A percentile compares a stretch with the other conserved stretches of the same genome.
phyloP scores from a whole-genome alignment of 768 basidiomycete species.

The Russula earlei region DNA sequence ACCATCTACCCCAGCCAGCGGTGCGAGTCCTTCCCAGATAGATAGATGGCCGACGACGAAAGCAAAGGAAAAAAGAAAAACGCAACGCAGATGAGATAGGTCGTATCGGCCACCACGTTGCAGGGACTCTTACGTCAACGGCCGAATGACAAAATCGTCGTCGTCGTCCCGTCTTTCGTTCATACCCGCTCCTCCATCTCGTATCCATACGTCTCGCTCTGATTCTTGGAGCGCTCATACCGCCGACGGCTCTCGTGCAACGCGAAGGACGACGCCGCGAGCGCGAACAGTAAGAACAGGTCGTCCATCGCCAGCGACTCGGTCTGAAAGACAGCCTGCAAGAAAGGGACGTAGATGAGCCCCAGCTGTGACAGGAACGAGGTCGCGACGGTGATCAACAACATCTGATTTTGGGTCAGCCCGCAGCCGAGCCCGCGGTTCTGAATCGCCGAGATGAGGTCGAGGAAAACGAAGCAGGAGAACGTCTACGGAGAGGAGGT shows the following conservation, averaged over 20 bases:
- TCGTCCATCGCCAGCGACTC: constrained; percentile 65
- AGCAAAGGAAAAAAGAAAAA: not conserved
- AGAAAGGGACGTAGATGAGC: constrained; percentile 81
- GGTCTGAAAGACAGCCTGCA: constrained; percentile 93
- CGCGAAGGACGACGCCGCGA: constrained; percentile 55
- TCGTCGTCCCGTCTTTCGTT: not conserved
- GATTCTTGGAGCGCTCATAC: constrained; percentile 60
- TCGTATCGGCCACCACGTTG: not conserved
- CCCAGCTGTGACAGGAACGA: constrained; percentile 80
- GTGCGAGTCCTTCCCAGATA: not conserved
- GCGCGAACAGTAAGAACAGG: constrained; percentile 54
- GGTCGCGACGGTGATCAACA: constrained; percentile 76
- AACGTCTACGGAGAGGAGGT: constrained; percentile 65
- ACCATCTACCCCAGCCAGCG: not conserved
- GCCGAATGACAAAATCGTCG: not conserved
- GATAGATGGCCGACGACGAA: no score
- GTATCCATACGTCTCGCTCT: constrained; percentile 39
- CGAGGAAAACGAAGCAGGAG: constrained; percentile 93
- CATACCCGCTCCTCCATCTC: constrained; percentile 51
- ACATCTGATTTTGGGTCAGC: constrained; percentile 79
- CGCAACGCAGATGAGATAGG: not conserved
- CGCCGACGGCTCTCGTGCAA: constrained; percentile 73
- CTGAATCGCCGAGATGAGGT: constrained; percentile 90
- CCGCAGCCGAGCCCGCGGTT: constrained; percentile 87
- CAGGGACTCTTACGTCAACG: no score